A percentile compares a stretch with the other conserved stretches of the same genome.
Evolutionary conservation across 2,329 filamentous ascomycete genomes (phyloP).

Genomic region (Pestalotiopsis sp.): DNA sequence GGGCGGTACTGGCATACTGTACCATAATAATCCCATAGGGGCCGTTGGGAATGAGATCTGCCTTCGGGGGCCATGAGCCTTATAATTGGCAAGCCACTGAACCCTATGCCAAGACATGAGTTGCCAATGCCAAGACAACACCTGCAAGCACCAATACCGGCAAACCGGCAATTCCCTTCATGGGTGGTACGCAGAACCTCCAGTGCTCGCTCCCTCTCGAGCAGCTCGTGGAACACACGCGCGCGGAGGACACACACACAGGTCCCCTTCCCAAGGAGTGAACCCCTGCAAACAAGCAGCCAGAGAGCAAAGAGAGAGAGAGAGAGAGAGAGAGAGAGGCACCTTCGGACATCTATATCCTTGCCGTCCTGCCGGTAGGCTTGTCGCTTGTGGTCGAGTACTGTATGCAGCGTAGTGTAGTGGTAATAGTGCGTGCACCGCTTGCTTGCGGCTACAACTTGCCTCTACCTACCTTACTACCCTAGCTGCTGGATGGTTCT

Average conservation of each 20-base stretch:
- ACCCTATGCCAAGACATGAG: neutral
- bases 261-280: neutral
- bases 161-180: neutral
- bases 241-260: neutral
- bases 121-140: constrained; percentile 1
- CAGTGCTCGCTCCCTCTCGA: neutral
- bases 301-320: neutral
- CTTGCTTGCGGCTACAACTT: neutral
- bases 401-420: neutral
- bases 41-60: neutral
- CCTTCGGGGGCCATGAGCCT: neutral
- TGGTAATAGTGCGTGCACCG: neutral
- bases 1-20: neutral
- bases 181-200: neutral
- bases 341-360: neutral
- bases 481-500: no score
- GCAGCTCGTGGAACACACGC: neutral
- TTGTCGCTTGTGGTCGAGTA: neutral
- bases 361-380: neutral
- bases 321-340: neutral
- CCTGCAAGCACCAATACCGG: constrained; percentile 4
- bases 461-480: no score
- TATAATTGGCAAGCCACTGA: constrained; percentile 1
- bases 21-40: neutral
- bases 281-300: neutral